These are phyloP conservation scores for Monosporascus ibericus DNA, from an alignment of 2,329 filamentous ascomycete species.

Conservation along the genomic window DNA sequence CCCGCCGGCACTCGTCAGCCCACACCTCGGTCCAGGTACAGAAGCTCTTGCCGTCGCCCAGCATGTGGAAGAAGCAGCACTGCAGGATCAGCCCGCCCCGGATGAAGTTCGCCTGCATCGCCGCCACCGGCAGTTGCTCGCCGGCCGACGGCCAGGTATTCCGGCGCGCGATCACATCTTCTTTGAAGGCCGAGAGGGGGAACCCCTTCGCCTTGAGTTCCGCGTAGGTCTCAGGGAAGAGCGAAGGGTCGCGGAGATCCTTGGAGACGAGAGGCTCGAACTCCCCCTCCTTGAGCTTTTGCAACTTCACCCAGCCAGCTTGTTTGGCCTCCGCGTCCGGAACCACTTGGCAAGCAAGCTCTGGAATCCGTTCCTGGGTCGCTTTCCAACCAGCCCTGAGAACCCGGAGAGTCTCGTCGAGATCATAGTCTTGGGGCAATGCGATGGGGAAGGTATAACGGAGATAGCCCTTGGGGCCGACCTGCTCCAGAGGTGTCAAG, in stretches of 20 bases:
- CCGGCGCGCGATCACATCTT: slow-evolving; percentile 18
- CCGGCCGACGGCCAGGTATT: slow-evolving; percentile 19
- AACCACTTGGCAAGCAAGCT: slow-evolving; percentile 26
- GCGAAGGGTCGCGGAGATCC: slow-evolving; percentile 16
- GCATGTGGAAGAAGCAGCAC: slow-evolving; percentile 25
- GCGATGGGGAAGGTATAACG: slow-evolving; percentile 30
- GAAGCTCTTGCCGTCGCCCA: slow-evolving; percentile 28
- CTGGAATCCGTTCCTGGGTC: slow-evolving; percentile 23
- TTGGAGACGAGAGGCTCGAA: slow-evolving; percentile 20
- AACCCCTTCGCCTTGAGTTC: slow-evolving; percentile 22
- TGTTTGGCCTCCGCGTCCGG: slow-evolving; percentile 24
- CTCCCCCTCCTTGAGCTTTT: slow-evolving; percentile 16
- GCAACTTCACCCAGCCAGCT: slow-evolving; percentile 25
- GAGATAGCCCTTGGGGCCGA: slow-evolving; percentile 28
- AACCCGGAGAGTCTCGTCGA: slow-evolving; percentile 18
- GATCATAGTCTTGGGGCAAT: slow-evolving; percentile 24
- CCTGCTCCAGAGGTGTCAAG: slow-evolving; percentile 26
- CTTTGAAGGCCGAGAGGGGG: slow-evolving; percentile 16
- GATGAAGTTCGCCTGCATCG: slow-evolving; percentile 24
- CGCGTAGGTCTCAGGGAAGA: slow-evolving; percentile 18
- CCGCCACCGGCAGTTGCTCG: slow-evolving; percentile 13
- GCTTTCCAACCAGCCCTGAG: slow-evolving; percentile 24
- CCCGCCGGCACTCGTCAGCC: slow-evolving; percentile 29
- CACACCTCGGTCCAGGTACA: slow-evolving; percentile 26
- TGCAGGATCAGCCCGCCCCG: slow-evolving; percentile 22